Evolutionary conservation across 192 early-diverging fungal genomes (phyloP).

Genomic region (Entomortierella lignicola): DNA sequence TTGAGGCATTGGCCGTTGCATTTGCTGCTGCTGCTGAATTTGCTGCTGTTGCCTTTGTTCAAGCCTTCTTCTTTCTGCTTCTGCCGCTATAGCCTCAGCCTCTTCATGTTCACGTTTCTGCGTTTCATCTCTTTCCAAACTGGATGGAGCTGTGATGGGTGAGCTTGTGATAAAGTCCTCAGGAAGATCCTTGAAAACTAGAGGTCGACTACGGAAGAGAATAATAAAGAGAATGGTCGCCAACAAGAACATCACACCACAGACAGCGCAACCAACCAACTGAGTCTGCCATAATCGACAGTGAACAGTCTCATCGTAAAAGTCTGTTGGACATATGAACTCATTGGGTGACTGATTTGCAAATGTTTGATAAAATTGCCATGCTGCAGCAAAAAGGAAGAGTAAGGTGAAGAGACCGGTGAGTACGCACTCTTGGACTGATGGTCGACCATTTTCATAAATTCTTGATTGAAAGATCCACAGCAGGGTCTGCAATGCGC

Average conservation of each 20-base stretch:
- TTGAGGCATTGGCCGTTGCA: not conserved
- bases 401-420: slow-evolving; percentile 15
- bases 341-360: slow-evolving; percentile 5
- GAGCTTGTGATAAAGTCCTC: slow-evolving; percentile 20
- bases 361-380: slow-evolving; percentile 45
- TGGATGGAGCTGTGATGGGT: slow-evolving; percentile 5
- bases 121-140: slow-evolving; percentile 8
- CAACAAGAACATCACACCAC: slow-evolving; percentile 22
- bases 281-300: slow-evolving; percentile 43
- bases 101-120: slow-evolving; percentile 13
- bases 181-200: slow-evolving; percentile 33
- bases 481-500: slow-evolving; percentile 27
- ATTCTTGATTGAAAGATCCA: slow-evolving; percentile 47
- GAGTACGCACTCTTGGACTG: slow-evolving; percentile 41
- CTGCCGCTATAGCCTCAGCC: slow-evolving; percentile 15
- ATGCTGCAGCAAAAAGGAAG: slow-evolving; percentile 26
- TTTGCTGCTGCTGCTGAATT: slow-evolving; percentile 1
- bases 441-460: slow-evolving; percentile 43
- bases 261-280: slow-evolving; percentile 19
- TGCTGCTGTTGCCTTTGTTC: slow-evolving; percentile 3
- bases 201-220: slow-evolving; percentile 33
- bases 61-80: slow-evolving; percentile 22
- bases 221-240: slow-evolving; percentile 21
- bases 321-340: slow-evolving; percentile 34
- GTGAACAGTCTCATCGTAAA: slow-evolving; percentile 13